These are phyloP conservation scores for Protostelium mycophagum DNA, from an alignment of 78 protist genomes.

Conservation along the genomic window DNA sequence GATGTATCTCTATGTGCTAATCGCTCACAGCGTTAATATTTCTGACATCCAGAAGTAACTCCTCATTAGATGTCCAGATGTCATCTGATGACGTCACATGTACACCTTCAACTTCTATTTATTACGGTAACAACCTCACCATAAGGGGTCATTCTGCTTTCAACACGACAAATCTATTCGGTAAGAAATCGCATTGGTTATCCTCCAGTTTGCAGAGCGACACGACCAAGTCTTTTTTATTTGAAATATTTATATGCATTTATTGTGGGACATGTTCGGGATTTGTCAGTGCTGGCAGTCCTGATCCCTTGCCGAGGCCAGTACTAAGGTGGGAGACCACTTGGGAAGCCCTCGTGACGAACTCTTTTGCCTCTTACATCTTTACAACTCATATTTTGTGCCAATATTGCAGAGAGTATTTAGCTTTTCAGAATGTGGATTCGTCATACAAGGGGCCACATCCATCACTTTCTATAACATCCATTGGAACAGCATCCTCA, in stretches of 20 bases:
- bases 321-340: no score
- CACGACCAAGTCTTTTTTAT: no score
- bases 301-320: no score
- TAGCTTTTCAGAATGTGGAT: not conserved
- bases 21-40: not conserved
- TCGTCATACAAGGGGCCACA: not conserved
- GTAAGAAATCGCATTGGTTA: not conserved
- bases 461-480: not conserved
- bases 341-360: no score
- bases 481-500: not conserved
- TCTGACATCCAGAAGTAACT: not conserved
- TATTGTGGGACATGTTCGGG: no score
- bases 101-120: not conserved
- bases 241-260: no score
- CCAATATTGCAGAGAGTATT: no score
- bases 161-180: not conserved
- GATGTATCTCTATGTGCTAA: no score
- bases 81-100: not conserved
- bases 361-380: no score
- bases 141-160: not conserved
- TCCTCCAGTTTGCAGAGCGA: no score
- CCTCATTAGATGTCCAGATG: not conserved
- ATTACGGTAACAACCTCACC: not conserved
- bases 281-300: no score
- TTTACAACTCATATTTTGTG: no score